phyloP scores from a whole-genome alignment of 495 filamentous ascomycete genomes.

The Echria macrotheca region DNA sequence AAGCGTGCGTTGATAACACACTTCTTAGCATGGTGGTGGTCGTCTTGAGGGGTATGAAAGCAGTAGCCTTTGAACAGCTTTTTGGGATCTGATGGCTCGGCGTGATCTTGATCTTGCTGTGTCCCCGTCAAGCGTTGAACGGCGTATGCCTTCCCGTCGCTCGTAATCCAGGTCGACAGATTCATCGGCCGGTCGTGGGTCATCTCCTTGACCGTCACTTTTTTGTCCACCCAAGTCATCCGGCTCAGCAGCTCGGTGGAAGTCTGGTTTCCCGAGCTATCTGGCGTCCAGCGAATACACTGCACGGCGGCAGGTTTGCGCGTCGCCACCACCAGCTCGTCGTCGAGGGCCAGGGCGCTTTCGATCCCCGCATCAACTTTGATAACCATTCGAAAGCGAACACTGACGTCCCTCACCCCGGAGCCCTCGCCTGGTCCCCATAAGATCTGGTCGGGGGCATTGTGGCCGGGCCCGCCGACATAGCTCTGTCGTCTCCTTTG shows the following conservation, averaged over 20 bases:
- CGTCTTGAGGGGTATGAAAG: slow-evolving; percentile 68
- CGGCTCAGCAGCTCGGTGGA: slow-evolving; percentile 84
- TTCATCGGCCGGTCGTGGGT: slow-evolving; percentile 97
- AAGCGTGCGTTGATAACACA: slow-evolving; percentile 90
- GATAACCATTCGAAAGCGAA: slow-evolving; percentile 95
- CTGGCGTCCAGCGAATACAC: slow-evolving; percentile 90
- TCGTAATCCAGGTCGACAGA: slow-evolving; percentile 87
- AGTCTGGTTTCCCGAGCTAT: slow-evolving; percentile 75
- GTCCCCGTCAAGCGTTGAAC: slow-evolving; percentile 59
- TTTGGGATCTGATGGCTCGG: slow-evolving; percentile 39
- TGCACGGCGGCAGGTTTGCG: slow-evolving; percentile 90
- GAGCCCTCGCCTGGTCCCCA: slow-evolving; percentile 67
- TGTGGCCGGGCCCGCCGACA: slow-evolving; percentile 52
- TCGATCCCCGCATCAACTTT: slow-evolving; percentile 95
- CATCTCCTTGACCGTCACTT: slow-evolving; percentile 74
- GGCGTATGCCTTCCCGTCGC: slow-evolving; percentile 84
- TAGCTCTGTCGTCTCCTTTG: slow-evolving; percentile 68
- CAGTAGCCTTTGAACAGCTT: slow-evolving; percentile 85
- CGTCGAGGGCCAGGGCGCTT: slow-evolving; percentile 80
- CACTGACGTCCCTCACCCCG: slow-evolving; percentile 76
- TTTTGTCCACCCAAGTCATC: slow-evolving; percentile 78
- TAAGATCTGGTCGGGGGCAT: slow-evolving; percentile 47
- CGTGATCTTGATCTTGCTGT: slow-evolving; percentile 19
- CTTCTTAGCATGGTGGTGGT: slow-evolving; percentile 57
- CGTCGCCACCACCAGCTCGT: slow-evolving; percentile 90